Conservation (phyloP, 306 rosid genomes). For the Myrica gale region DNA sequence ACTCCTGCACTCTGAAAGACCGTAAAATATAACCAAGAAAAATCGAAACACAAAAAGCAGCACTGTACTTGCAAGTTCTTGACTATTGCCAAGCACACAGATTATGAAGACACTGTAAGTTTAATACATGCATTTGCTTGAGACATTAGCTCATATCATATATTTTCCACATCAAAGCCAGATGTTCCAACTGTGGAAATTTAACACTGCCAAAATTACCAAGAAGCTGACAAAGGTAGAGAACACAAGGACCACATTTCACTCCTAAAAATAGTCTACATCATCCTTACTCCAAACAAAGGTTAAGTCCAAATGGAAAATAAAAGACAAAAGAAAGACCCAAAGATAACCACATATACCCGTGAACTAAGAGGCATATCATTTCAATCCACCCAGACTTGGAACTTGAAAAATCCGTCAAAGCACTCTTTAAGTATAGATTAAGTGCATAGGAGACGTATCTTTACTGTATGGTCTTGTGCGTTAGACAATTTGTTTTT, state of each 20-base stretch:
- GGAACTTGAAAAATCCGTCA: background rate
- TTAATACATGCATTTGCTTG: background rate
- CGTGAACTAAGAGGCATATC: background rate
- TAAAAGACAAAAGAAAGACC: background rate
- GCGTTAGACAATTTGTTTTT: too few relatives aligned
- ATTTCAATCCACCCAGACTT: background rate
- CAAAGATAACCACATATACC: background rate
- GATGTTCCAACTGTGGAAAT: background rate
- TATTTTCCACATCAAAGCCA: background rate
- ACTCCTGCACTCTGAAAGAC: conserved; percentile 81
- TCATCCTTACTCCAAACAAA: background rate
- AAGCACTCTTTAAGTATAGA: background rate
- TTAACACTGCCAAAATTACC: background rate
- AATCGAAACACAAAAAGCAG: background rate
- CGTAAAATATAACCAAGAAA: background rate
- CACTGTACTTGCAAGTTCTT: background rate
- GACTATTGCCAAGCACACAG: background rate
- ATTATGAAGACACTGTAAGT: background rate
- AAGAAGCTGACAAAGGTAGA: background rate
- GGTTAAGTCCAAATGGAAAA: background rate
- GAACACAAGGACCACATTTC: background rate
- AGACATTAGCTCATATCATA: background rate
- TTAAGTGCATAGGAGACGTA: background rate
- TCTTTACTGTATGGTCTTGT: background rate
- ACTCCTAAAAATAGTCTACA: background rate